Percentiles rank a stretch among this genome's conserved stretches.
Evolutionary conservation across 192 early-diverging fungal genomes (phyloP).

Genomic region (Podochytrium sp.): DNA sequence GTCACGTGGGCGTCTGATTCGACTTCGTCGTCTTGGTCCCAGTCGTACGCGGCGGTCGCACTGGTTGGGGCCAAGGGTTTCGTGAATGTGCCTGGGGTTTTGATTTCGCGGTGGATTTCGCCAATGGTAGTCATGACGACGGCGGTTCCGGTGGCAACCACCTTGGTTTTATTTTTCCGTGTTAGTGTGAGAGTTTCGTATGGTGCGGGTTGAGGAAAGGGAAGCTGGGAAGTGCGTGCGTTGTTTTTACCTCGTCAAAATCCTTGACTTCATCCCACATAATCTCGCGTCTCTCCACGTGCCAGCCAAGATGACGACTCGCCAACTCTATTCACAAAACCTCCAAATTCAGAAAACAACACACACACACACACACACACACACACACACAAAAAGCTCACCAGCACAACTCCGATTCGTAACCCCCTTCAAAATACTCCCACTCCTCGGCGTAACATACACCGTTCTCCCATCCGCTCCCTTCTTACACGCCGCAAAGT

Average conservation of each 20-base stretch:
- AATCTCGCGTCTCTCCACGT: slow-evolving; percentile 57
- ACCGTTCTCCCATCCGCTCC: slow-evolving; percentile 43
- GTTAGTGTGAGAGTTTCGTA: neutral
- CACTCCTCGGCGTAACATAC: slow-evolving; percentile 72
- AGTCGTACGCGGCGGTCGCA: slow-evolving; percentile 8
- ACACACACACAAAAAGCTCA: neutral
- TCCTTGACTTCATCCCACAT: slow-evolving; percentile 59
- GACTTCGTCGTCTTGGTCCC: slow-evolving; percentile 49
- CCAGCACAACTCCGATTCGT: slow-evolving; percentile 57
- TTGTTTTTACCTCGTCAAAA: slow-evolving; percentile 72
- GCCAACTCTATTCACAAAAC: slow-evolving; percentile 62
- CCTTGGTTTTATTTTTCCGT: neutral
- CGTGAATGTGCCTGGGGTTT: neutral
- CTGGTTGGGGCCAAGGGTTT: neutral
- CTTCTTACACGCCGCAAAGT: slow-evolving; percentile 67
- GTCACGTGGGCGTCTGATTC: slow-evolving; percentile 50
- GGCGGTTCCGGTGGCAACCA: slow-evolving; percentile 65
- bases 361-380: neutral
- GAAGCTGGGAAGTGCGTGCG: no score
- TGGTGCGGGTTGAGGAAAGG: no score
- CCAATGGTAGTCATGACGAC: slow-evolving; percentile 76
- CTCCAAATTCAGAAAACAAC: neutral
- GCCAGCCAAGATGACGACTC: slow-evolving; percentile 61
- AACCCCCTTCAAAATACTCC: slow-evolving; percentile 65
- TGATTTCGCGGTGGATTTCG: slow-evolving; percentile 61